Evolutionary conservation across 495 filamentous ascomycete genomes (phyloP), one percentile per base, ranked within the genome.

Genomic region (Penicillium mononematosum): DNA sequence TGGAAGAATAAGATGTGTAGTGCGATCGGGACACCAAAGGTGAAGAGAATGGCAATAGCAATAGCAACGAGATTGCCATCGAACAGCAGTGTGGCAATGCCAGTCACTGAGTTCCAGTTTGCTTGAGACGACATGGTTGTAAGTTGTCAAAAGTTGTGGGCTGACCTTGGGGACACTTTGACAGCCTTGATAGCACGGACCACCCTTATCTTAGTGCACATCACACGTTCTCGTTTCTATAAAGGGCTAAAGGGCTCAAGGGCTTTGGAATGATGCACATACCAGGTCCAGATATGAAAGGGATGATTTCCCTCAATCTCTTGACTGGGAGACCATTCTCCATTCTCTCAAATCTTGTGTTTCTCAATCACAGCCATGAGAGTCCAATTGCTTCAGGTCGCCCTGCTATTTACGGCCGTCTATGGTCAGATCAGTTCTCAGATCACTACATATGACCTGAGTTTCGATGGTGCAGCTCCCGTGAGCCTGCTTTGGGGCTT

Each of bases 1-100:
- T 77, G 78, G 70, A 90, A 89, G 66, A 96, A 83, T 62, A 89
- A 67, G 47, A 83, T 64, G 77, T 98, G 94, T 29, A 97, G 77
- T 57, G 95, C 60, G 27, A 96, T 64, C 16, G 94, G 95, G 14
- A 89, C 69, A 16, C 87, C 70, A 53, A 97, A 73, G 41, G 87
- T 85, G 56, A 95, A 74, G 25, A 92, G 45, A 12, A 88, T 62
- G 6, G 89, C 85, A 65, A 91, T 68, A 44, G 82, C 65, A 50
- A 97, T 78, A n/a, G 76, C 70, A 9, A 75, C 31, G 22, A 72
- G 71, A 31, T 69, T 78, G 27, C 77, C 77, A 58, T 74, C 71
- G 19, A 80, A 71, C 42, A 80, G 57, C 19, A 65, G 63, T n/a
- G 77, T 77, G 39, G 68, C 70, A 49, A 78, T 70, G 42, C 68